Conservation (phyloP, 805 yeast species). For the Zygoascus bituminiphila region DNA sequence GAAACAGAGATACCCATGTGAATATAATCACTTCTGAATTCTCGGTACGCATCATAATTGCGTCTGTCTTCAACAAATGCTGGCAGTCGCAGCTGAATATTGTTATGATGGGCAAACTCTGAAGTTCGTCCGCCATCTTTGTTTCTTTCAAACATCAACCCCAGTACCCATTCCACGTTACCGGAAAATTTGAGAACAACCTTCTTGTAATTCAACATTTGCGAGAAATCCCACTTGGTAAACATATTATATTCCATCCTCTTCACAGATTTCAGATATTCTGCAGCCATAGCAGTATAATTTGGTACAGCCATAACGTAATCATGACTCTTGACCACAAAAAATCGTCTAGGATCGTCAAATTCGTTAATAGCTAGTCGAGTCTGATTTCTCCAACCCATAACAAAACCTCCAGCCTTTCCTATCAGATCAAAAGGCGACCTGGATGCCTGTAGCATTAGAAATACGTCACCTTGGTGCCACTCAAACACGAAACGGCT, state of each 20-base stretch:
- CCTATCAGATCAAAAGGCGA: conserved; percentile 71
- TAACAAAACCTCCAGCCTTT: conserved; percentile 64
- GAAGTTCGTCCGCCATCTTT: conserved; percentile 35
- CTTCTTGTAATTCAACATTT: conserved; percentile 31
- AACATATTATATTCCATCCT: conserved; percentile 28
- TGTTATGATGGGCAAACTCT: conserved; percentile 54
- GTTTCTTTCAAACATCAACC: conserved; percentile 65
- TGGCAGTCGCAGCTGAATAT: conserved; percentile 54
- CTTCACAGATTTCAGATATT: conserved; percentile 21
- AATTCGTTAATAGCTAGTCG: conserved; percentile 52
- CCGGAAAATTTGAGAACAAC: conserved; percentile 56
- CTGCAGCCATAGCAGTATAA: conserved; percentile 40
- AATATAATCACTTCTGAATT: conserved; percentile 73
- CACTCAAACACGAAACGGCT: conserved; percentile 53
- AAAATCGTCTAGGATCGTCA: conserved; percentile 60
- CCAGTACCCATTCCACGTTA: conserved; percentile 68
- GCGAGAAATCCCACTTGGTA: conserved; percentile 17
- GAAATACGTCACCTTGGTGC: conserved; percentile 36
- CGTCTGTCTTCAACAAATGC: conserved; percentile 36
- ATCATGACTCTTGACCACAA: conserved; percentile 53
- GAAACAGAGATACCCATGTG: conserved; percentile 56
- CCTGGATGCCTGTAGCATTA: conserved; percentile 53
- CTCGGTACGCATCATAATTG: conserved; percentile 69
- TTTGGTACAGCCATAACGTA: conserved; percentile 72
- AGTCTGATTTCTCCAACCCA: conserved; percentile 62